Evolutionary conservation across 2,329 filamentous ascomycete species (phyloP).

Genomic region (Cercospora citrullina): DNA sequence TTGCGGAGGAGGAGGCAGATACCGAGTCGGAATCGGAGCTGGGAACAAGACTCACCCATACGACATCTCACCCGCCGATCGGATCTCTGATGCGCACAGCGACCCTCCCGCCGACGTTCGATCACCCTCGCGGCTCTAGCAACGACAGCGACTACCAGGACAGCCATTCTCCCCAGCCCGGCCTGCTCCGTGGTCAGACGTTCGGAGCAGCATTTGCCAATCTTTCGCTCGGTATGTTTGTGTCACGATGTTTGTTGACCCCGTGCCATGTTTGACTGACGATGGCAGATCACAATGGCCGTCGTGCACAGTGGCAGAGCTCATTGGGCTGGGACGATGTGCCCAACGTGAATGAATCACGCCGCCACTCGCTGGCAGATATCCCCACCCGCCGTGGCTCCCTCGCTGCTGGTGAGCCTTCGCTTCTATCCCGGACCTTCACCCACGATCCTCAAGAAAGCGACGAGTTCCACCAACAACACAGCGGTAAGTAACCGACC

Average conservation of each 20-base stretch:
- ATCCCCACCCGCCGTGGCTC: constrained; percentile 42
- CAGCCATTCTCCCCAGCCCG: constrained; percentile 24
- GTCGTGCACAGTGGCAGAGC: constrained; percentile 63
- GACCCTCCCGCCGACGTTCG: constrained; percentile 33
- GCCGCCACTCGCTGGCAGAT: constrained; percentile 73
- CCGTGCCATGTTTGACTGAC: constrained; percentile 2
- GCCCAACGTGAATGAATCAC: constrained; percentile 67
- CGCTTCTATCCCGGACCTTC: constrained; percentile 26
- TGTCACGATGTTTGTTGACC: background rate
- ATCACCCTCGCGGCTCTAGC: constrained; percentile 20
- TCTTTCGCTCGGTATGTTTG: constrained; percentile 33
- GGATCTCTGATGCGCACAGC: constrained; percentile 35
- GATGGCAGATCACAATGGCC: constrained; percentile 31
- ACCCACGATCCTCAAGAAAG: constrained; percentile 24
- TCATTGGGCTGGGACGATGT: constrained; percentile 65
- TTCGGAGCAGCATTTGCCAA: constrained; percentile 35
- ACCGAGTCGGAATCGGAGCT: constrained; percentile 31
- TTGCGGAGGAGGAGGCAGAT: constrained; percentile 36
- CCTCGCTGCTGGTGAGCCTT: constrained; percentile 32
- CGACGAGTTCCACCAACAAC: constrained; percentile 20
- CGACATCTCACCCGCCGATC: constrained; percentile 37
- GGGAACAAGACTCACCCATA: constrained; percentile 34
- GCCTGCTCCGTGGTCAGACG: constrained; percentile 23
- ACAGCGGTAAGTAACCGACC: constrained; percentile 20
- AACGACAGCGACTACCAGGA: constrained; percentile 27